Evolutionary conservation across 306 rosid genomes (phyloP), one percentile per base, ranked within the genome.

Genomic region (Acacia melanoxylon): DNA sequence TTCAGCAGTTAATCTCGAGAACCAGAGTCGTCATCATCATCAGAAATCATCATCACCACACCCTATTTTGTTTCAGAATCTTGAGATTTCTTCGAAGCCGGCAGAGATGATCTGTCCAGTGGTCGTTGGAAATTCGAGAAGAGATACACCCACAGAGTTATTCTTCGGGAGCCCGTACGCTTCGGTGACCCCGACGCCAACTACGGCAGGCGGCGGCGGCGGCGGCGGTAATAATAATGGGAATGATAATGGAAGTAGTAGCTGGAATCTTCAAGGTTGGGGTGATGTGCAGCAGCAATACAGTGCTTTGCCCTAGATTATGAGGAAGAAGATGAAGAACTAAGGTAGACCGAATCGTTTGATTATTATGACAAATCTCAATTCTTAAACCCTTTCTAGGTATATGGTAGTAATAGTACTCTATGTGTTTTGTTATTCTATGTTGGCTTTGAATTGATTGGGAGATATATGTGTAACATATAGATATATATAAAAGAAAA

Each of bases 201-300:
- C 94, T 0, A 81, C 87, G 10, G 7, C 62, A 56, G 82, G 87
- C 29, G 68, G 83, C 66, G 89, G 87, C 29, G 68, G 83, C 66
- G 89, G 90, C 2, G 17, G 52, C 24, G 75, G 62, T 10, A 16
- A 7, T 31, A n/a, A 9, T 8, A 66, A 66, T 61, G 84, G 78
- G 29, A 78, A 89, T 69, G 86, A 80, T 71, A 90, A 91, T 82
- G 80, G 40, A 48, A 72, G 58, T 81, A 88, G 76, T 84, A 86
- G 6, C 33, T 70, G 97, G 90, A 88, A 89, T 52, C 85, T 86
- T 63, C 91, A 87, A 75, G 92, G 83, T 76, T 93, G 97, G 99
- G 80, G 85, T 81, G 97, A 93, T 75, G 83, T 90, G 89, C 97
- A 90, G 72, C 96, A 89, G 45, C 96, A 88, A 73, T 93, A 89